Evolutionary conservation across 306 rosid genomes (phyloP).

Genomic region (Echinosophora koreensis): DNA sequence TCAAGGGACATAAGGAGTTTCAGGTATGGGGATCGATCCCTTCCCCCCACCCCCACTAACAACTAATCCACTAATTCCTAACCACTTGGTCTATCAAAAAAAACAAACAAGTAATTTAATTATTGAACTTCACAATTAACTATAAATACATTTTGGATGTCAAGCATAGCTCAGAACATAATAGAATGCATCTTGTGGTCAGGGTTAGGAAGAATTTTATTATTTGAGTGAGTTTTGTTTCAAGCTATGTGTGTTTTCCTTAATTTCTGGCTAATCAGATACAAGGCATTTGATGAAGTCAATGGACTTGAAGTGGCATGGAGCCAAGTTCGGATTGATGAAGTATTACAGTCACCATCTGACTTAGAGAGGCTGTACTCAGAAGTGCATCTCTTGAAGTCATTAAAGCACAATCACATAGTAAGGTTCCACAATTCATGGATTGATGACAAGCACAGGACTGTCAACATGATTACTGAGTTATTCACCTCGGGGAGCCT

Average conservation of each 20-base stretch:
- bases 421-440: slow-evolving; percentile 81
- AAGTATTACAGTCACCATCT: slow-evolving; percentile 62
- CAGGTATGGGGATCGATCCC: too few species aligned
- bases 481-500: slow-evolving; percentile 81
- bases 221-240: not conserved
- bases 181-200: not conserved
- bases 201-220: not conserved
- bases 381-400: slow-evolving; percentile 82
- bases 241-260: slow-evolving; percentile 2
- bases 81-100: too few species aligned
- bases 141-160: not conserved
- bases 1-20: too few species aligned
- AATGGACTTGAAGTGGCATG: slow-evolving; percentile 83
- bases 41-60: too few species aligned
- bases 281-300: slow-evolving; percentile 75
- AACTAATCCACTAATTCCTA: too few species aligned
- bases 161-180: not conserved
- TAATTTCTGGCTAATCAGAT: slow-evolving; percentile 49
- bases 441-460: slow-evolving; percentile 79
- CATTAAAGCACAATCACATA: slow-evolving; percentile 72
- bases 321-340: slow-evolving; percentile 69
- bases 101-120: not conserved
- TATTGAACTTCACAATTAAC: not conserved
- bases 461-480: slow-evolving; percentile 88
- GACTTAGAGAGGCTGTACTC: slow-evolving; percentile 79